Percentiles rank a stretch among this genome's conserved stretches.
Evolutionary conservation across 129 eudicot genomes (phyloP).

Genomic region (Centella asiatica): DNA sequence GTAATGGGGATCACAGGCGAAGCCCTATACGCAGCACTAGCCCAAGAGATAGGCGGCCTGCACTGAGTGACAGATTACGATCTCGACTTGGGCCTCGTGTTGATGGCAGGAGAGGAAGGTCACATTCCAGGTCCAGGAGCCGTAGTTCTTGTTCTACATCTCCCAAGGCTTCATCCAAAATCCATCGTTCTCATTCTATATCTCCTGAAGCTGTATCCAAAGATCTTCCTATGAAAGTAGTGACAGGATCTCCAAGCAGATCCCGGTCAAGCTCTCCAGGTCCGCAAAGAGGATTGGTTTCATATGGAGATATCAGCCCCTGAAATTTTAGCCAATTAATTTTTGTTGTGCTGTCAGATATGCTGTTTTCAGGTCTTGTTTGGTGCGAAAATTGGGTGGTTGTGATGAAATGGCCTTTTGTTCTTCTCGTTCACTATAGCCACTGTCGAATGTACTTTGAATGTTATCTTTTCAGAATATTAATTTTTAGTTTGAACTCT

Average conservation of each 20-base stretch:
- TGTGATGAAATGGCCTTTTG: background rate
- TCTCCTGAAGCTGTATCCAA: conserved; percentile 32
- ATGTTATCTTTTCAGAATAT: background rate
- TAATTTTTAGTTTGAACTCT: background rate
- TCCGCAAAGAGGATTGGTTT: conserved; percentile 74
- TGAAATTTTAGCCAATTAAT: conserved; percentile 11
- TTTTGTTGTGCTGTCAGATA: background rate
- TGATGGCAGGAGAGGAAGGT: conserved; percentile 29
- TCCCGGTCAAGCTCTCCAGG: conserved; percentile 66
- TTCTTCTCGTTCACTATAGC: background rate
- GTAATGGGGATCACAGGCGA: conserved; percentile 36
- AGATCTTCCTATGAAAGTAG: conserved; percentile 25
- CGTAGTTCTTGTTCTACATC: conserved; percentile 40
- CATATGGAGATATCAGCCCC: conserved; percentile 80
- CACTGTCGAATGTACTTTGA: background rate
- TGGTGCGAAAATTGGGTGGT: background rate
- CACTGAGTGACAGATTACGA: conserved; percentile 58
- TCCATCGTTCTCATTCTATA: conserved; percentile 33
- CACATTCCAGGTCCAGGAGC: conserved; percentile 47
- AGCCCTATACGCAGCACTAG: conserved; percentile 62
- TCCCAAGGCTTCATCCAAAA: conserved; percentile 21
- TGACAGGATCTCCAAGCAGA: conserved; percentile 26
- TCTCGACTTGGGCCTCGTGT: conserved; percentile 76
- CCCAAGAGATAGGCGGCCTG: conserved; percentile 38
- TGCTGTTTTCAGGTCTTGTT: background rate